Conservation (phyloP, 208 protist genomes). For the Leishmania martiniquensis region DNA sequence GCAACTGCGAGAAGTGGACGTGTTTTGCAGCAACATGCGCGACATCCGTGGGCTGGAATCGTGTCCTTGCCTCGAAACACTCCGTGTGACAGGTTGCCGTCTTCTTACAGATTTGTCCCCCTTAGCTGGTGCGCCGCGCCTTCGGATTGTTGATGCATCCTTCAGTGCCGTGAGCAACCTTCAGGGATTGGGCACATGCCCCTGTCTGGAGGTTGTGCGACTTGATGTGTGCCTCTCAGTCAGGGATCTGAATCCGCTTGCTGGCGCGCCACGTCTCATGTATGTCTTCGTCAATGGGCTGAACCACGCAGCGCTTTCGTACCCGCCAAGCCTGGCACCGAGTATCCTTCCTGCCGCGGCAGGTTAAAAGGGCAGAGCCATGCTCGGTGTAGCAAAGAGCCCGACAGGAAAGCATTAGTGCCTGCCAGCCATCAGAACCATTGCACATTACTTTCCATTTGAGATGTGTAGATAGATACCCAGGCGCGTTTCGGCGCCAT, state of each 20-base stretch:
- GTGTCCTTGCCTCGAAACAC: slow-evolving; percentile 7
- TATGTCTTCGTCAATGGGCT: slow-evolving; percentile 6
- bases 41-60: slow-evolving; percentile 6
- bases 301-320: not conserved
- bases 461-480: not conserved
- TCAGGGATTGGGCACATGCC: slow-evolving; percentile 4
- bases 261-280: slow-evolving; percentile 12
- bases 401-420: not conserved
- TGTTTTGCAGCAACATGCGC: slow-evolving; percentile 11
- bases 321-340: slow-evolving; percentile 1
- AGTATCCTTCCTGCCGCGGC: slow-evolving; percentile 6
- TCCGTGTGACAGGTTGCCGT: not conserved
- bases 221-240: slow-evolving; percentile 10
- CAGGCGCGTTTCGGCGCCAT: not conserved
- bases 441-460: not conserved
- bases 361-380: not conserved
- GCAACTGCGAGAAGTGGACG: slow-evolving; percentile 3
- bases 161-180: slow-evolving; percentile 10
- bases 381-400: not conserved
- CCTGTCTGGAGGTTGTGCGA: slow-evolving; percentile 8
- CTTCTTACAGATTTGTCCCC: slow-evolving; percentile 11
- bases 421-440: not conserved
- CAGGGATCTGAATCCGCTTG: not conserved
- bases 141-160: slow-evolving; percentile 14
- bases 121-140: slow-evolving; percentile 11